A percentile compares a stretch with the other conserved stretches of the same genome.
These are phyloP conservation scores for Colletotrichum spaethianum DNA, from an alignment of 2,329 filamentous ascomycete species.

Conservation along the genomic window DNA sequence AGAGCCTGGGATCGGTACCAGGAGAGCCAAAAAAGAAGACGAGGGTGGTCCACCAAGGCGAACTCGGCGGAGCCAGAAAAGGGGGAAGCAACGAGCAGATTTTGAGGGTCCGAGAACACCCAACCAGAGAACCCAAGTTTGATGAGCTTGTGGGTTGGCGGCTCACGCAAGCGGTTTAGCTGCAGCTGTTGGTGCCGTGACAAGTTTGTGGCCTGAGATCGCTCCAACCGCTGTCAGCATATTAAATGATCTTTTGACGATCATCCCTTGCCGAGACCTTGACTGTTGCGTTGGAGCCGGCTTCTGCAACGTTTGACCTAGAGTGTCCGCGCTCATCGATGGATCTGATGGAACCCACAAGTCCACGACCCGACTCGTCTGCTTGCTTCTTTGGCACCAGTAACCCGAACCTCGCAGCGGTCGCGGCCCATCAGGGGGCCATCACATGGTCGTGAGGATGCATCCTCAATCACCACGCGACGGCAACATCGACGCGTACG, in stretches of 20 bases:
- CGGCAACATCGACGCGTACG: not conserved
- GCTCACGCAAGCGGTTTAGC: constrained; percentile 34
- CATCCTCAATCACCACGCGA: constrained; percentile 13
- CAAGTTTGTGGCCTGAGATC: constrained; percentile 32
- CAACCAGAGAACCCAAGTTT: constrained; percentile 32
- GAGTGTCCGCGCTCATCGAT: constrained; percentile 15
- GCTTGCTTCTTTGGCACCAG: constrained; percentile 10
- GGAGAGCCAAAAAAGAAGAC: not conserved
- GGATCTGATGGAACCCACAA: constrained; percentile 25
- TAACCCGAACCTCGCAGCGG: not conserved
- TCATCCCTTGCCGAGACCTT: constrained; percentile 33
- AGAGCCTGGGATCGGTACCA: constrained; percentile 6
- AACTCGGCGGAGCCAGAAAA: constrained; percentile 5
- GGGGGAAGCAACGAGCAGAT: constrained; percentile 3
- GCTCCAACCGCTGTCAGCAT: constrained; percentile 36
- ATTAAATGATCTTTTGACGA: constrained; percentile 39
- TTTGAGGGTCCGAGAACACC: constrained; percentile 29
- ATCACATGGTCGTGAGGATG: constrained; percentile 14
- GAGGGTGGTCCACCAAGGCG: not conserved
- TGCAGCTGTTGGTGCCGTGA: constrained; percentile 24
- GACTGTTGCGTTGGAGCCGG: constrained; percentile 28
- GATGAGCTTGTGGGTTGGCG: constrained; percentile 37
- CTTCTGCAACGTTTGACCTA: constrained; percentile 36
- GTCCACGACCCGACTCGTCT: not conserved
- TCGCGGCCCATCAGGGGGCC: not conserved